phyloP scores from a whole-genome alignment of 1,284 basidiomycete genomes.

The Rhodotorula sp. region DNA sequence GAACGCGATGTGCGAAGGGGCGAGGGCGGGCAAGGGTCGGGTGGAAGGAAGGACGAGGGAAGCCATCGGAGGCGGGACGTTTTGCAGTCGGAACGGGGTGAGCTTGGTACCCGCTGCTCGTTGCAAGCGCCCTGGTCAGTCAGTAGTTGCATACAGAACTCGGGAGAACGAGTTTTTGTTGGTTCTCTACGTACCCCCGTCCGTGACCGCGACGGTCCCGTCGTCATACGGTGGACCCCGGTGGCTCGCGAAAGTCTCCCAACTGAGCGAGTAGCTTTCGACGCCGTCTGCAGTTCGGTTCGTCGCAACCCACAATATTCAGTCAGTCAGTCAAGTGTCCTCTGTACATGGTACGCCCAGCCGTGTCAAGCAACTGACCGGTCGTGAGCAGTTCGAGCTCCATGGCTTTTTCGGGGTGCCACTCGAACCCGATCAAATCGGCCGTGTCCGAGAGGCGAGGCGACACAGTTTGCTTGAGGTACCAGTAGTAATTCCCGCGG shows the following conservation, averaged over 20 bases:
- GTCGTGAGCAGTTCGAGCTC: constrained; percentile 66
- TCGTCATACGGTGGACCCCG: constrained; percentile 70
- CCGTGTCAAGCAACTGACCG: constrained; percentile 54
- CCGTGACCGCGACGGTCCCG: constrained; percentile 84
- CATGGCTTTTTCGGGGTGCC: constrained; percentile 83
- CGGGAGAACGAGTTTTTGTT: too few relatives aligned
- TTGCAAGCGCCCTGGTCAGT: neutral
- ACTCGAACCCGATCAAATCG: constrained; percentile 61
- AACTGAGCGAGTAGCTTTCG: constrained; percentile 63
- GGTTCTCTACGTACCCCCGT: constrained; percentile 65
- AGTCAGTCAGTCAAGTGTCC: neutral
- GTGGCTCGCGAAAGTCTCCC: constrained; percentile 70
- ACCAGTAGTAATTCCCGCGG: constrained; percentile 80
- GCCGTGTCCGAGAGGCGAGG: constrained; percentile 52
- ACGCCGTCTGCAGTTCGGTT: constrained; percentile 53
- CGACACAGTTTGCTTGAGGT: constrained; percentile 81
- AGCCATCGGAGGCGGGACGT: constrained; percentile 93
- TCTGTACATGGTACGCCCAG: neutral
- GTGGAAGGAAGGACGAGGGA: constrained; percentile 62
- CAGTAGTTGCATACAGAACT: too few relatives aligned
- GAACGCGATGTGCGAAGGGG: constrained; percentile 68
- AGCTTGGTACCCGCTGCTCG: constrained; percentile 67
- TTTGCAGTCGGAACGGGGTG: constrained; percentile 90
- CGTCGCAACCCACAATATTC: neutral
- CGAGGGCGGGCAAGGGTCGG: constrained; percentile 43